These are phyloP conservation scores for Lasiodiplodia theobromae DNA, from an alignment of 2,329 filamentous ascomycete genomes.

Conservation along the genomic window DNA sequence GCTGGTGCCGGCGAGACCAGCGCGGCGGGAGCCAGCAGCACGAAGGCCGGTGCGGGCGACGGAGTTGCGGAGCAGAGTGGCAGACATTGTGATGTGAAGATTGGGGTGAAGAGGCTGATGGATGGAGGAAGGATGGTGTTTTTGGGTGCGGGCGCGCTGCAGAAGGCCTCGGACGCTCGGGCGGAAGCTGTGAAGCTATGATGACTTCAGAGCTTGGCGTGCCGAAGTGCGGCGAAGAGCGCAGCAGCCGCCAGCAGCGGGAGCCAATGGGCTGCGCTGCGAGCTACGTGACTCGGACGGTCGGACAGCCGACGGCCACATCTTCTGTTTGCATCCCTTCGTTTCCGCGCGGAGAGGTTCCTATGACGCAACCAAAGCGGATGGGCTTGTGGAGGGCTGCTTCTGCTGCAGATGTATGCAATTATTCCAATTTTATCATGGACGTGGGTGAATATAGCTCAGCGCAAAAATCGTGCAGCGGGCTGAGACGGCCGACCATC, in stretches of 20 bases:
- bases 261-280: background rate
- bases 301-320: background rate
- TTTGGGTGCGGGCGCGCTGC: background rate
- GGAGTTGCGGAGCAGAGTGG: conserved; percentile 75
- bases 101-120: background rate
- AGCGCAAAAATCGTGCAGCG: background rate
- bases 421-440: background rate
- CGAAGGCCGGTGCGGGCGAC: conserved; percentile 76
- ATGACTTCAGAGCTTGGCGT: conserved; percentile 19
- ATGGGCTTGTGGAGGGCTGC: background rate
- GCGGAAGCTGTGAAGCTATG: conserved; percentile 27
- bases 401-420: background rate
- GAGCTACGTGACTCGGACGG: background rate
- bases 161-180: conserved; percentile 9
- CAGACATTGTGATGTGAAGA: conserved; percentile 67
- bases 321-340: background rate
- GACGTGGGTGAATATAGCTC: background rate
- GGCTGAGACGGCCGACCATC: background rate
- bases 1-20: conserved; percentile 72
- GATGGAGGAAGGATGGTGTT: background rate
- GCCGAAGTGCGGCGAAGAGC: conserved; percentile 15
- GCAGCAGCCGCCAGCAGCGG: background rate
- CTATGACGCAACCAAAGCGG: background rate
- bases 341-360: background rate
- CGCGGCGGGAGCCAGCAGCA: conserved; percentile 66